A percentile compares a stretch with the other conserved stretches of the same genome.
Conservation (phyloP, 192 early-diverging fungal genomes). For the Podila minutissima region DNA sequence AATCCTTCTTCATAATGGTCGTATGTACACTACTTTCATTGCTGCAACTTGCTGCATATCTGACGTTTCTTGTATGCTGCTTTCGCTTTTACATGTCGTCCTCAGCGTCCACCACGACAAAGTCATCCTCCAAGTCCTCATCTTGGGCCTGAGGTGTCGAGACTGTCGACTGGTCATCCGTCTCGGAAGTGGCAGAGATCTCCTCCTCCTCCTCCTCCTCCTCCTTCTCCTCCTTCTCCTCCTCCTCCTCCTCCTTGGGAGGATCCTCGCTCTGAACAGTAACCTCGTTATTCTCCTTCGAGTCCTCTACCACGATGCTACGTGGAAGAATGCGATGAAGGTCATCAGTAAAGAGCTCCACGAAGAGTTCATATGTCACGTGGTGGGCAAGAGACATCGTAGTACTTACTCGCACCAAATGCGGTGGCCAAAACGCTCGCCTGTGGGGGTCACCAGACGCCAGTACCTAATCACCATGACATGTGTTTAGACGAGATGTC, state of each 20-base stretch:
- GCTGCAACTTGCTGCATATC: too few species aligned
- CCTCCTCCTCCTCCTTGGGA: neutral
- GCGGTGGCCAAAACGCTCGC: slow-evolving; percentile 70
- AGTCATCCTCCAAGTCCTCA: slow-evolving; percentile 24
- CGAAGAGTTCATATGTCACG: neutral
- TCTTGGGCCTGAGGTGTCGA: neutral
- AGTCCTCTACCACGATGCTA: slow-evolving; percentile 22
- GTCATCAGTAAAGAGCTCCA: neutral
- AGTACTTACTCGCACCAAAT: slow-evolving; percentile 68
- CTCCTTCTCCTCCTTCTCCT: neutral
- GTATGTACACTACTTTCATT: too few species aligned
- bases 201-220: neutral
- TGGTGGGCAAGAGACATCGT: neutral
- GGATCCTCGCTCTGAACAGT: slow-evolving; percentile 6
- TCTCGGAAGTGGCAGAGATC: neutral
- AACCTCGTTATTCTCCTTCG: neutral
- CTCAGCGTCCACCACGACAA: slow-evolving; percentile 42
- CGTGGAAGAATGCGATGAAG: neutral
- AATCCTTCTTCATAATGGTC: too few species aligned
- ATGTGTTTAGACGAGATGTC: neutral
- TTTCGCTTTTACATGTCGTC: slow-evolving; percentile 14
- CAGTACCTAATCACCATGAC: slow-evolving; percentile 53
- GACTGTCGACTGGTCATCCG: neutral
- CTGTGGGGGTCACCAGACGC: slow-evolving; percentile 66
- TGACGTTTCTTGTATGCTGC: neutral